Evolutionary conservation across 495 filamentous ascomycete species (phyloP).

Genomic region (Aspergillus olivimuriae): DNA sequence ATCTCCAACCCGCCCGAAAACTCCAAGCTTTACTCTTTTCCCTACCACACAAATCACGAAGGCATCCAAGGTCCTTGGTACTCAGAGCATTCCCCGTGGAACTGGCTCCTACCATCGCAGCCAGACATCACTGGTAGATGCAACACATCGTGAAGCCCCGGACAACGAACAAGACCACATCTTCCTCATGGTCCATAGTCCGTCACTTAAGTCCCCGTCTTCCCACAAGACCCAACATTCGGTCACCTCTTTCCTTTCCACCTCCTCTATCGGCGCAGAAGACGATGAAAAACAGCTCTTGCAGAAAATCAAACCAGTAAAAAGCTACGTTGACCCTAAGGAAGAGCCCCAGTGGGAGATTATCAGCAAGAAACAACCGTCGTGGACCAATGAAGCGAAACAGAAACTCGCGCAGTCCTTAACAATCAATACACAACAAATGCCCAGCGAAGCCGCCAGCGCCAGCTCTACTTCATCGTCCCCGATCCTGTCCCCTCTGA

Average conservation of each 20-base stretch:
- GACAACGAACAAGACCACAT: conserved; percentile 8
- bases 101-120: conserved; percentile 35
- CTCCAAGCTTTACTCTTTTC: conserved; percentile 60
- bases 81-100: conserved; percentile 32
- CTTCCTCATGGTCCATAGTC: conserved; percentile 10
- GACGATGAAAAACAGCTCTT: conserved; percentile 14
- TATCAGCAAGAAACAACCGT: conserved; percentile 9
- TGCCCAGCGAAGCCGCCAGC: conserved; percentile 4
- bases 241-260: conserved; percentile 16
- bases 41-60: conserved; percentile 43
- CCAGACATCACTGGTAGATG: conserved; percentile 5
- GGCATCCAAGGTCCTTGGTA: conserved; percentile 27
- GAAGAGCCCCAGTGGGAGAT: conserved; percentile 21
- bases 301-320: conserved; percentile 12
- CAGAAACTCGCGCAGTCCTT: conserved; percentile 3
- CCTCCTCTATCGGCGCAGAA: conserved; percentile 11
- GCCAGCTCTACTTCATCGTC: conserved; percentile 10
- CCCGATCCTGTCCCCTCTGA: conserved; percentile 9
- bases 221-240: conserved; percentile 13
- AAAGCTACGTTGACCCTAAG: conserved; percentile 9
- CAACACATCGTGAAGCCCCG: not conserved
- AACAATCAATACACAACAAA: conserved; percentile 11
- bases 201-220: not conserved
- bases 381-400: not conserved
- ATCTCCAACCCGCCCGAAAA: conserved; percentile 53